Conservation (phyloP, 176 grass and related monocot species). For the Juncus effusus region DNA sequence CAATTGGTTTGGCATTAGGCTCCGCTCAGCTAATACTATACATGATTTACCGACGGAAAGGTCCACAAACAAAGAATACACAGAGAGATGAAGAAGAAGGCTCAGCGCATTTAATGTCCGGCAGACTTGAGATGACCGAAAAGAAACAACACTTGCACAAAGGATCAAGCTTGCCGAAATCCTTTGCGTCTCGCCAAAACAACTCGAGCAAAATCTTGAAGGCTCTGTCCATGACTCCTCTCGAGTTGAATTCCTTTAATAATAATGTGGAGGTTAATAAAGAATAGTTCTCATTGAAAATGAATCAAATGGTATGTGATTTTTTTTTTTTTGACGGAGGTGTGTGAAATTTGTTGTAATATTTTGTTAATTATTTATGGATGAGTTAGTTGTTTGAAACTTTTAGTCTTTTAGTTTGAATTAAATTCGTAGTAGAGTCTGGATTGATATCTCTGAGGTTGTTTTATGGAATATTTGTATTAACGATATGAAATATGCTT, state of each 20-base stretch:
- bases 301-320: background rate
- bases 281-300: background rate
- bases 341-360: conserved; percentile 2
- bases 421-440: no score
- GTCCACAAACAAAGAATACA: conserved; percentile 1
- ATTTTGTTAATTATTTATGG: background rate
- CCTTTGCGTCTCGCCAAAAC: conserved; percentile 21
- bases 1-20: conserved; percentile 61
- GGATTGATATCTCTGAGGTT: no score
- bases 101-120: conserved; percentile 33
- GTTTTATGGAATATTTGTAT: no score
- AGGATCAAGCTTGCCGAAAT: conserved; percentile 50
- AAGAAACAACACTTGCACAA: conserved; percentile 37
- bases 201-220: conserved; percentile 40
- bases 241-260: conserved; percentile 47
- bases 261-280: background rate
- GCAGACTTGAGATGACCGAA: conserved; percentile 44
- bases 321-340: background rate
- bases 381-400: background rate
- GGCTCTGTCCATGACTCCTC: conserved; percentile 55
- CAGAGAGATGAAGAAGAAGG: conserved; percentile 52
- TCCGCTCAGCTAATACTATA: conserved; percentile 55
- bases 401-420: no score
- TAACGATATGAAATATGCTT: no score
- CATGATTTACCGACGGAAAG: conserved; percentile 39